These are phyloP conservation scores for Penicillium waksmanii DNA, from an alignment of 495 filamentous ascomycete genomes.

Conservation along the genomic window DNA sequence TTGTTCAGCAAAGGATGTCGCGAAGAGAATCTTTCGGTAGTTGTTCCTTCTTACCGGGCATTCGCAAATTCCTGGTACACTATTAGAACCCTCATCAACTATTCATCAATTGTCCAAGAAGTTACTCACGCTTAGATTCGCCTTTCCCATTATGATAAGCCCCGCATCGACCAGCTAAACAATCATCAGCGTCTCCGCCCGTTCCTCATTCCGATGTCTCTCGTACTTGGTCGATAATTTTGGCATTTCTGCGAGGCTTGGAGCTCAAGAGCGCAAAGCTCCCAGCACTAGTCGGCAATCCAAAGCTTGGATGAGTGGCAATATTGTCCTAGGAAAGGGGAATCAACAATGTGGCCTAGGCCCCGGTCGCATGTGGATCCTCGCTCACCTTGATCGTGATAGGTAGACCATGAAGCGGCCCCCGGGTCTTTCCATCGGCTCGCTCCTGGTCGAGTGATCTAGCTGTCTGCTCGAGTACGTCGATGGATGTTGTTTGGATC, in stretches of 20 bases:
- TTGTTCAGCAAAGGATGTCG: conserved; percentile 21
- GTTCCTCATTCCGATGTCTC: not conserved
- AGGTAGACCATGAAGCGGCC: conserved; percentile 34
- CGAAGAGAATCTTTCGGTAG: not conserved
- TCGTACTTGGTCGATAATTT: conserved; percentile 27
- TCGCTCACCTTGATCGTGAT: conserved; percentile 33
- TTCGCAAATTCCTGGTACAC: conserved; percentile 17
- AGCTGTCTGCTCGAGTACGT: conserved; percentile 34
- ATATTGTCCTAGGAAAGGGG: conserved; percentile 32
- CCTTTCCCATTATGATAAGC: conserved; percentile 51
- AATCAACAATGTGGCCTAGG: not conserved
- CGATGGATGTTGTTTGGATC: conserved; percentile 38
- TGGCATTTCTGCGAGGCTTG: conserved; percentile 31
- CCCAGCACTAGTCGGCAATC: conserved; percentile 55
- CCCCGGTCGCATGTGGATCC: not conserved
- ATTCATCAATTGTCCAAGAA: not conserved
- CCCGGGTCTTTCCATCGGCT: conserved; percentile 19
- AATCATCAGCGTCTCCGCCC: conserved; percentile 1
- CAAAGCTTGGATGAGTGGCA: conserved; percentile 38
- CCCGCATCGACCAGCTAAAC: conserved; percentile 43
- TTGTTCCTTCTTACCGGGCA: conserved; percentile 6
- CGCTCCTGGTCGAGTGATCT: conserved; percentile 30
- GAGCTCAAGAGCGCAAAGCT: conserved; percentile 34
- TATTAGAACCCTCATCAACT: not conserved
- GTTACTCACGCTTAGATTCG: conserved; percentile 39